Evolutionary conservation across 164 flowering plant species (phyloP), one percentile per base, ranked within the genome.

Genomic region (Euptelea pleiosperma): DNA sequence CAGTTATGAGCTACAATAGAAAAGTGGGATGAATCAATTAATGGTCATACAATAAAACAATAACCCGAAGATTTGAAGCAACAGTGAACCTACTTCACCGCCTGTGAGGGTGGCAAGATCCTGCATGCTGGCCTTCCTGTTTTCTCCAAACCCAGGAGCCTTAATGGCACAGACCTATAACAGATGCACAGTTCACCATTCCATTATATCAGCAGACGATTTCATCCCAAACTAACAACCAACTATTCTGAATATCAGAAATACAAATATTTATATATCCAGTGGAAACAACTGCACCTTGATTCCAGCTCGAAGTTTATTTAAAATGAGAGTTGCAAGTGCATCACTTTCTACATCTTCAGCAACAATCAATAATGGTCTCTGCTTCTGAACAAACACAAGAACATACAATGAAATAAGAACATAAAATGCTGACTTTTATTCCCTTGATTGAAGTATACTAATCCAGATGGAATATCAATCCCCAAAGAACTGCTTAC

Each of bases 91-190:
- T 66, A 84, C 96, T 16, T 69, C 65, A 21, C 89, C 96, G 31
- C 98, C 98, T 0, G 96, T 87, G 31, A 92, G 81, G 47, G 58
- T 73, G 15, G 96, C 86, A 58, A 92, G 93, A 77, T 92, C 98
- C 31, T 92, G 91, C 61, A 92, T 63, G 61, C 60, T 30, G 8
- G 89, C 75, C 62, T 87, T 92, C 73, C 98, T 81, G 74, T 85
- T 92, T 53, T 92, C 98, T 61, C 98, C 98, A 82, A 92, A 92
- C 6, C 96, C 96, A 64, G 98, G 98, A 31, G 96, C 95, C 69
- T 92, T 92, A 12, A 92, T 73, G 41, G 97, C 93, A 76, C 97
- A 92, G n/a, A 89, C 89, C 98, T 91, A 59, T 2, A 52, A 40
- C 18, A 57, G 51, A 21, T 24, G 36, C 29, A 44, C 18, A 57